Evolutionary conservation across 164 flowering plant species (phyloP), one percentile per base, ranked within the genome.

Genomic region (Aristolochia fimbriata): DNA sequence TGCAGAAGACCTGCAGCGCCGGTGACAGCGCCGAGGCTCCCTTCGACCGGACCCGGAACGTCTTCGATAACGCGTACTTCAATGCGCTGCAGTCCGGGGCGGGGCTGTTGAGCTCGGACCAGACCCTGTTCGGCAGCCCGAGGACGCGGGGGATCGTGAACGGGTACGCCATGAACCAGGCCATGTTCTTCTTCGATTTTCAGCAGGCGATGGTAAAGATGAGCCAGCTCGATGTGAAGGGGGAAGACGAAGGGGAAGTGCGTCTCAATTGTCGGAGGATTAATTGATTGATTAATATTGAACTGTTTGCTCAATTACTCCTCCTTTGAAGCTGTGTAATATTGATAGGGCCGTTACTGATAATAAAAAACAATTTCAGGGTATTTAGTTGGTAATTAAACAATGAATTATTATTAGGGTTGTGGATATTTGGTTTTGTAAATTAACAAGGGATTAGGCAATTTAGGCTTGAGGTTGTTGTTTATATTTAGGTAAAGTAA

Each of bases 21-120:
- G 90, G 91, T 0, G 96, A 92, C 76, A 76, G 61, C 3, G 76
- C 88, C 0, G 90, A 80, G 70, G 87, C 79, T 8, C 68, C 94
- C 0, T 79, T 89, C 15, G 96, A 89, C 19, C 51, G 53, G 6
- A 77, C 87, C 0, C 68, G 81, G 25, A 86, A 72, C 77, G 24
- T 49, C 5, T 92, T 92, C 57, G 98, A 92, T 64, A 86, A 77
- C 57, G 57, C 59, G 0, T 92, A 89, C 75, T 92, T 11, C 79
- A 65, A 63, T 14, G 77, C 73, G 0, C 46, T 89, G 55, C 75
- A 31, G 22, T 70, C 61, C 37, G 71, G 74, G 48, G 50, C 69
- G 2, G 97, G 98, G 0, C 68, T 92, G 20, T 85, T 92, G 7
- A 73, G 62, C 58, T 89, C 98, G 0, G 98, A 92, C 57, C 96